Evolutionary conservation across 306 rosid species (phyloP).

Genomic region (Vigna reflexopilosa): DNA sequence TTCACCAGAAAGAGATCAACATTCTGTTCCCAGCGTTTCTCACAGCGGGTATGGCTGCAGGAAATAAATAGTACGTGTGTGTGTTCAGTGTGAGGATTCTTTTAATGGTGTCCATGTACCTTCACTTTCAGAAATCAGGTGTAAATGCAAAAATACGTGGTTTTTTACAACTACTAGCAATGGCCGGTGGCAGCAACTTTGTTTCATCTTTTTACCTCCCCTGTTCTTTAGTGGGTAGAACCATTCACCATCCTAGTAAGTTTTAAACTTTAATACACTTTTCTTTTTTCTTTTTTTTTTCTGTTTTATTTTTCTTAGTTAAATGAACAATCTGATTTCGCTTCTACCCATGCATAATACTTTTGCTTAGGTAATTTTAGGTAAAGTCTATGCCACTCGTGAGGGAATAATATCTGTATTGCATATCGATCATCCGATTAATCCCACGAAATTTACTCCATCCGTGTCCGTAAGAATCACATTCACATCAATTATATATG

Average conservation of each 20-base stretch:
- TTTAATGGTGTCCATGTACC: slow-evolving; percentile 37
- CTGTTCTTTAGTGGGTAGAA: slow-evolving; percentile 44
- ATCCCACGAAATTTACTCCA: slow-evolving; percentile 1
- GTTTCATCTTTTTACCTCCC: neutral
- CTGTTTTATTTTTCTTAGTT: slow-evolving; percentile 35
- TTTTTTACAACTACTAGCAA: neutral
- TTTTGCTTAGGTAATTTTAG: slow-evolving; percentile 34
- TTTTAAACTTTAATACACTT: slow-evolving; percentile 17
- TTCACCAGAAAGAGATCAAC: slow-evolving; percentile 60
- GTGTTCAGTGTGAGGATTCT: neutral
- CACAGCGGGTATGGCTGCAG: slow-evolving; percentile 3
- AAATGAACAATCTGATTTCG: slow-evolving; percentile 26
- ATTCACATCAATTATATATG: neutral
- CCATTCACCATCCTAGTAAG: slow-evolving; percentile 35
- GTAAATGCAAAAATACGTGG: slow-evolving; percentile 20
- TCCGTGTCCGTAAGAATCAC: neutral
- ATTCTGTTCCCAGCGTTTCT: slow-evolving; percentile 41
- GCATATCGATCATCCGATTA: slow-evolving; percentile 26
- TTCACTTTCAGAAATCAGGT: slow-evolving; percentile 40
- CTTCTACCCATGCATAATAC: slow-evolving; percentile 6
- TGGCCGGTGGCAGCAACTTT: neutral
- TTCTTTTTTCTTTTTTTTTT: neutral
- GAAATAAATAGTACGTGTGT: slow-evolving; percentile 23
- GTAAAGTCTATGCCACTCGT: slow-evolving; percentile 47
- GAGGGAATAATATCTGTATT: slow-evolving; percentile 41